phyloP scores from a whole-genome alignment of 768 basidiomycete genomes.

The Tylopilus sp. region DNA sequence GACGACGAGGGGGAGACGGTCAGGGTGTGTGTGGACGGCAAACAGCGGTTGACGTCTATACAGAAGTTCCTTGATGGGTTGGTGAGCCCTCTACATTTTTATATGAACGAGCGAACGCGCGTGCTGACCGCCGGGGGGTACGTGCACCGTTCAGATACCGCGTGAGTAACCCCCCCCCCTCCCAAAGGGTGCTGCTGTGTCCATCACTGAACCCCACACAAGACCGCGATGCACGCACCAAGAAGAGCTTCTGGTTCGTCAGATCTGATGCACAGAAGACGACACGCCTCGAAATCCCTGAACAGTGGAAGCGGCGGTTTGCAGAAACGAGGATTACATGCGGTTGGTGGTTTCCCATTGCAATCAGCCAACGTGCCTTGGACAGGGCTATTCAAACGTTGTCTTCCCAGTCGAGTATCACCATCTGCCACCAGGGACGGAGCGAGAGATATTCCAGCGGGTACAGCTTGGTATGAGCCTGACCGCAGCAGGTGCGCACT shows the following conservation, averaged over 20 bases:
- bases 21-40: conserved; percentile 50
- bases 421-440: conserved; percentile 47
- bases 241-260: conserved; percentile 64
- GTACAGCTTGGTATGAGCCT: conserved; percentile 79
- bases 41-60: conserved; percentile 48
- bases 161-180: conserved; percentile 39
- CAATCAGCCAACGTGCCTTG: neutral
- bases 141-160: conserved; percentile 47
- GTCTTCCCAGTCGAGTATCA: conserved; percentile 60
- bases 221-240: conserved; percentile 58
- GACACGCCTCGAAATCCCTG: conserved; percentile 51
- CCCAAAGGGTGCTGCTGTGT: conserved; percentile 6
- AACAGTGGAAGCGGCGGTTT: conserved; percentile 49
- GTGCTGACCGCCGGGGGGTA: conserved; percentile 6
- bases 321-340: conserved; percentile 59
- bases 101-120: too few species aligned
- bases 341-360: conserved; percentile 41
- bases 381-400: neutral
- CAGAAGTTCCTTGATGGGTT: conserved; percentile 47
- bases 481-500: conserved; percentile 60
- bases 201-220: conserved; percentile 15
- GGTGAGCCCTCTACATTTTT: conserved; percentile 20
- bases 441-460: conserved; percentile 79
- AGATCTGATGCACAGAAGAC: conserved; percentile 42
- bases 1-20: conserved; percentile 41